A percentile compares a stretch with the other conserved stretches of the same genome.
Evolutionary conservation across 1,139 yeast species (phyloP).

Genomic region (Arxiozyma heterogenica): DNA sequence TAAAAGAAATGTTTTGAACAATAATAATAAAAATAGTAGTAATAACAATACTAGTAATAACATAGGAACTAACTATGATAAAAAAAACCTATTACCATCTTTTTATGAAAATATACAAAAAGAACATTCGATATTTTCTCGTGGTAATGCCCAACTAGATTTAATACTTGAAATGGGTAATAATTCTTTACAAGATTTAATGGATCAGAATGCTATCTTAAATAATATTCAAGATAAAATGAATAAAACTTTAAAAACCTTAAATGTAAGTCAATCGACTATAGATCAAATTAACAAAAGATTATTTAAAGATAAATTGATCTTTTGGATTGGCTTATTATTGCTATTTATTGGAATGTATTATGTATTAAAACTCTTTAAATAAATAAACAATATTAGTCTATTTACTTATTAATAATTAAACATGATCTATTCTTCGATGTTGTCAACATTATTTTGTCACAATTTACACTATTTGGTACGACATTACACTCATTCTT

Average conservation of each 20-base stretch:
- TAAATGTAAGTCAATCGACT: constrained; percentile 83
- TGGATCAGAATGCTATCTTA: constrained; percentile 72
- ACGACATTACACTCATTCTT: background rate
- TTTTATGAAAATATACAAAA: constrained; percentile 58
- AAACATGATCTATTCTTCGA: background rate
- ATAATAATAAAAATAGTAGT: too few relatives aligned
- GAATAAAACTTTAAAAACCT: constrained; percentile 61
- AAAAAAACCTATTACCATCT: constrained; percentile 31
- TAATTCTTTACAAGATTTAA: constrained; percentile 74
- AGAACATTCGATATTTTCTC: constrained; percentile 55
- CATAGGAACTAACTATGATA: constrained; percentile 5
- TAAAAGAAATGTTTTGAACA: constrained; percentile 7
- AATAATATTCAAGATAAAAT: constrained; percentile 55
- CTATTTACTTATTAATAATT: background rate
- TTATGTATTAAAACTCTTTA: constrained; percentile 56
- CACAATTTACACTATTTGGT: background rate
- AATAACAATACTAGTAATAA: background rate
- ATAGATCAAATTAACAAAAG: constrained; percentile 72
- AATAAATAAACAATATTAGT: constrained; percentile 30
- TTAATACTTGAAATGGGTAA: constrained; percentile 86
- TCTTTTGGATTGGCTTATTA: constrained; percentile 70
- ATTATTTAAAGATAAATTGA: constrained; percentile 81
- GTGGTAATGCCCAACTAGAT: constrained; percentile 77
- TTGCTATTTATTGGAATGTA: constrained; percentile 61
- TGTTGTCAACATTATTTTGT: background rate